Conservation (phyloP, 495 filamentous ascomycete genomes). For the Aspergillus conjunctus region DNA sequence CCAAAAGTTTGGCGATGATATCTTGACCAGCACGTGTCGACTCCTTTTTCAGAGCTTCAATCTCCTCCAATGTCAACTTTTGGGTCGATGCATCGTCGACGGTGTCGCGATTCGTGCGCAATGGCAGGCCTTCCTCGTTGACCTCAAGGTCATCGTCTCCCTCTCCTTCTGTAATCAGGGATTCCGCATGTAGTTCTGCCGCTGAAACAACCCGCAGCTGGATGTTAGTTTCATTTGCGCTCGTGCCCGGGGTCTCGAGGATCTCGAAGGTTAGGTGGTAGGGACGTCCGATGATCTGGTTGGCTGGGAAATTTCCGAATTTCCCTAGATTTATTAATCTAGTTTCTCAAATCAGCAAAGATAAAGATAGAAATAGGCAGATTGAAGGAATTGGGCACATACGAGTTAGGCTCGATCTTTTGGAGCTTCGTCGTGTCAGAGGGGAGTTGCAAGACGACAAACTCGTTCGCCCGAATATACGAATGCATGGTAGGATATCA, state of each 20-base stretch:
- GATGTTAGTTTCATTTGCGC: slow-evolving; percentile 43
- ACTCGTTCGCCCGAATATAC: slow-evolving; percentile 62
- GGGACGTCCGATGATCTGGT: slow-evolving; percentile 82
- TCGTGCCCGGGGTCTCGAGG: slow-evolving; percentile 66
- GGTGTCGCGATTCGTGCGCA: slow-evolving; percentile 76
- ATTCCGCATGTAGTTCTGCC: slow-evolving; percentile 78
- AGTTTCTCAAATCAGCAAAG: slow-evolving; percentile 26
- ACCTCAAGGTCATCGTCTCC: slow-evolving; percentile 54
- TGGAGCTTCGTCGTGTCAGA: slow-evolving; percentile 65
- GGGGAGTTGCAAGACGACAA: slow-evolving; percentile 66
- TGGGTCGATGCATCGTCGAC: slow-evolving; percentile 82
- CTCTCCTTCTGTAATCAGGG: slow-evolving; percentile 57
- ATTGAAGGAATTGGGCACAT: slow-evolving; percentile 42
- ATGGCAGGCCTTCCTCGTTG: slow-evolving; percentile 59
- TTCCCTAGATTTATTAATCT: slow-evolving; percentile 85
- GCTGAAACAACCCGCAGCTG: slow-evolving; percentile 78
- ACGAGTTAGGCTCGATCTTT: slow-evolving; percentile 76
- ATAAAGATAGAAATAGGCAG: not conserved
- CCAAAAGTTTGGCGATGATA: slow-evolving; percentile 81
- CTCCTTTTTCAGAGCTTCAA: slow-evolving; percentile 84
- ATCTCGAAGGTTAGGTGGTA: slow-evolving; percentile 91
- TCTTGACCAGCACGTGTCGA: slow-evolving; percentile 79
- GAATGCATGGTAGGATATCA: slow-evolving; percentile 39
- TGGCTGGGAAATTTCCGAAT: slow-evolving; percentile 84
- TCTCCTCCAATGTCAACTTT: slow-evolving; percentile 79